Percentiles rank a stretch among this genome's conserved stretches.
phyloP scores from a whole-genome alignment of 2,329 filamentous ascomycete species.

The Seiridium unicorne region DNA sequence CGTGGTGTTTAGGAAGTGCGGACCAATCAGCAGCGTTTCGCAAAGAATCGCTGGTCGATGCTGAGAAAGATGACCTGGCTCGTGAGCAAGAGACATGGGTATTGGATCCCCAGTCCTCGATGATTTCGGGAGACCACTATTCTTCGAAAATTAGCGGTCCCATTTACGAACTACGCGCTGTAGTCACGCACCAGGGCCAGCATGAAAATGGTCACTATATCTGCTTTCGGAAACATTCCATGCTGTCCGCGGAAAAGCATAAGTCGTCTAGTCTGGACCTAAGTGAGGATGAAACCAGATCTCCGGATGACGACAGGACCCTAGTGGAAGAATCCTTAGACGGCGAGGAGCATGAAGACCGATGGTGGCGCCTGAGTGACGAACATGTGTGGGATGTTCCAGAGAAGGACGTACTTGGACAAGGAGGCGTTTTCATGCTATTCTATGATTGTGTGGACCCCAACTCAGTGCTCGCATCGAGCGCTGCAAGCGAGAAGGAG shows the following conservation, averaged over 20 bases:
- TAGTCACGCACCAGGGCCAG: constrained; percentile 83
- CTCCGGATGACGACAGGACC: constrained; percentile 14
- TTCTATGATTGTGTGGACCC: constrained; percentile 81
- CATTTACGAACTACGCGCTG: constrained; percentile 76
- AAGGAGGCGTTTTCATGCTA: constrained; percentile 91
- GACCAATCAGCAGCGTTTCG: constrained; percentile 16
- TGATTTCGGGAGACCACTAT: constrained; percentile 60
- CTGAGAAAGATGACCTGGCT: constrained; percentile 22
- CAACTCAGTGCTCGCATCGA: constrained; percentile 37
- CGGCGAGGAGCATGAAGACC: constrained; percentile 22
- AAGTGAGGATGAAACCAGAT: constrained; percentile 14
- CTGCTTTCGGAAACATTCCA: constrained; percentile 75
- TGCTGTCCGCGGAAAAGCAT: constrained; percentile 12
- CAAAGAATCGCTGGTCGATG: constrained; percentile 15
- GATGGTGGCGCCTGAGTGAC: constrained; percentile 92
- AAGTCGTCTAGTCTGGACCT: constrained; percentile 1
- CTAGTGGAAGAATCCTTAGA: constrained; percentile 16
- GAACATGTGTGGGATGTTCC: constrained; percentile 75
- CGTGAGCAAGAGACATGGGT: constrained; percentile 64
- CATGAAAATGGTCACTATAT: constrained; percentile 97
- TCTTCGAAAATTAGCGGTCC: constrained; percentile 54
- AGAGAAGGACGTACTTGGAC: constrained; percentile 70
- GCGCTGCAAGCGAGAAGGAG: background rate
- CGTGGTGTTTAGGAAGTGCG: constrained; percentile 78
- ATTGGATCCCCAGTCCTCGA: constrained; percentile 66